Percentiles rank a stretch among this genome's conserved stretches.
Evolutionary conservation across 257 asterid genomes (phyloP).

Genomic region (Echites panduratus): DNA sequence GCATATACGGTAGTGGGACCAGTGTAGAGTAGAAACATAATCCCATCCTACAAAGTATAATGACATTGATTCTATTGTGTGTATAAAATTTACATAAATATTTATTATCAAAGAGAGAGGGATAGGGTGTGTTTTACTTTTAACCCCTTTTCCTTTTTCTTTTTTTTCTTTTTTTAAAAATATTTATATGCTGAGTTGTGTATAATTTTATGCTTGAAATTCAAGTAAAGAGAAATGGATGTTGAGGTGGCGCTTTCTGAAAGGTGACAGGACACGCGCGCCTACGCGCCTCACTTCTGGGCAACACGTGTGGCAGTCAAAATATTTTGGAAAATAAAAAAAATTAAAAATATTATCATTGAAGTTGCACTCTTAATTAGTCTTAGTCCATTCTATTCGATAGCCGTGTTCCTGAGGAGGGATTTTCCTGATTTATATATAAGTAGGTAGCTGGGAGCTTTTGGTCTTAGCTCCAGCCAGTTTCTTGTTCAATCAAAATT

Average conservation of each 20-base stretch:
- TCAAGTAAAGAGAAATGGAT: constrained; percentile 27
- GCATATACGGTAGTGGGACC: constrained; percentile 46
- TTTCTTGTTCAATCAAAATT: not conserved
- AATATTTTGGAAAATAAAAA: not conserved
- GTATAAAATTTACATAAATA: constrained; percentile 1
- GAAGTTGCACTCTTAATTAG: constrained; percentile 7
- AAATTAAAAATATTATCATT: not conserved
- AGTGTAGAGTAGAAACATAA: constrained; percentile 36
- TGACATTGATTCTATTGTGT: constrained; percentile 29
- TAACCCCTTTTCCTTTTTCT: not conserved
- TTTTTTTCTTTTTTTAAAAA: not conserved
- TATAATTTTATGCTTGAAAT: constrained; percentile 36
- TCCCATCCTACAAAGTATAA: constrained; percentile 25
- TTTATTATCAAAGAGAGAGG: constrained; percentile 1
- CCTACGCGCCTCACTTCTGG: not conserved
- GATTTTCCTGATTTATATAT: constrained; percentile 17
- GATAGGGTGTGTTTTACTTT: constrained; percentile 19
- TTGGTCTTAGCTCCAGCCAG: constrained; percentile 2
- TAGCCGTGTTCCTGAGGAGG: constrained; percentile 22
- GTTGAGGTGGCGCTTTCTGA: constrained; percentile 59
- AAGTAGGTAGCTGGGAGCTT: constrained; percentile 19
- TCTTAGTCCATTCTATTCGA: no score
- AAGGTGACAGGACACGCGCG: constrained; percentile 31
- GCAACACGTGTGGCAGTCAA: constrained; percentile 20
- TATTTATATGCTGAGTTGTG: constrained; percentile 4